These are phyloP conservation scores for Nicotiana tomentosiformis DNA, from an alignment of 257 asterid species.

Conservation along the genomic window DNA sequence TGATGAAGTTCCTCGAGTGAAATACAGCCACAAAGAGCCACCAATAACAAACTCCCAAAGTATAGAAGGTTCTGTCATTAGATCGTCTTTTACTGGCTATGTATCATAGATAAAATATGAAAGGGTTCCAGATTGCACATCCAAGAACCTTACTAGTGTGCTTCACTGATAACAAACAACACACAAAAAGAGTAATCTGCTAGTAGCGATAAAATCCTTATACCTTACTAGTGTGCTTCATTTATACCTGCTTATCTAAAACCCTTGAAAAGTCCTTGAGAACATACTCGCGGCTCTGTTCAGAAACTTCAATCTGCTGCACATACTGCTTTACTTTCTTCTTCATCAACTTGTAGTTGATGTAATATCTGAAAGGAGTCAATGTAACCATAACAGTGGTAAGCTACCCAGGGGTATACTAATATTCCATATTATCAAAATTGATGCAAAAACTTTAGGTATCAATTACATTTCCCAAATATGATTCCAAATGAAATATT, in stretches of 20 bases:
- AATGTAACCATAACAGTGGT: not conserved
- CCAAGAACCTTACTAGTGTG: not conserved
- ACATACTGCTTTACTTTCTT: constrained; percentile 73
- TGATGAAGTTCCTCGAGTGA: not conserved
- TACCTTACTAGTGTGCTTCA: not conserved
- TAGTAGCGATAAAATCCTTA: too few species aligned
- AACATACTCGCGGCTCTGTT: constrained; percentile 56
- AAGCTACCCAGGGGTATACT: not conserved
- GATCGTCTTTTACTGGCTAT: not conserved
- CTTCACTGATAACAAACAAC: not conserved
- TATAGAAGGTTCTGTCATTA: not conserved
- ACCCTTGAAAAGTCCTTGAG: constrained; percentile 90
- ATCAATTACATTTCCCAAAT: not conserved
- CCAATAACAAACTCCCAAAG: not conserved
- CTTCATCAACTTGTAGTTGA: constrained; percentile 96
- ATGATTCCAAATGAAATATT: not conserved
- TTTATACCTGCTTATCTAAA: constrained; percentile 76
- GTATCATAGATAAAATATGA: not conserved
- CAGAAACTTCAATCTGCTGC: constrained; percentile 63
- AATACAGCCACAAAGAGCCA: not conserved
- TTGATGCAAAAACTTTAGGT: not conserved
- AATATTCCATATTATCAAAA: not conserved
- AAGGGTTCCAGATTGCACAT: not conserved
- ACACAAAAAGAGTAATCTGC: not conserved
- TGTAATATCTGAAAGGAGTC: constrained; percentile 58